Conservation (phyloP, 495 filamentous ascomycete genomes). For the Hypoxylon lienhwacheense region DNA sequence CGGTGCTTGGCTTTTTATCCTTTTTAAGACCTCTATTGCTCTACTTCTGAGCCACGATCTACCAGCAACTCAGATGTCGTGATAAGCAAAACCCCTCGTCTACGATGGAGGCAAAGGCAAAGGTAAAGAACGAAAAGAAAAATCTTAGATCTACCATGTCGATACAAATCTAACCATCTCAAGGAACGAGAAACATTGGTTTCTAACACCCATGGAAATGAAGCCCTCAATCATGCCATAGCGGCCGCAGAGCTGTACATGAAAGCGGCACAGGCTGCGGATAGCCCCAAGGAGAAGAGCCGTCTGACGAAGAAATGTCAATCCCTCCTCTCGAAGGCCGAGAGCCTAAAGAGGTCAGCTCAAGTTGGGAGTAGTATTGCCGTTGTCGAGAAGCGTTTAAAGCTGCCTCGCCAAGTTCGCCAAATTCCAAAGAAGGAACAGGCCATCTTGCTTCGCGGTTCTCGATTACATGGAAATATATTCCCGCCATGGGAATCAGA, state of each 20-base stretch:
- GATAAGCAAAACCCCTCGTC: neutral
- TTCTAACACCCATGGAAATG: constrained; percentile 56
- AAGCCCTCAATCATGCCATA: constrained; percentile 73
- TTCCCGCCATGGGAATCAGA: constrained; percentile 79
- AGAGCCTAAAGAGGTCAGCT: constrained; percentile 64
- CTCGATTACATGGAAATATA: constrained; percentile 73
- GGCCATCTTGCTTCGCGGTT: constrained; percentile 73
- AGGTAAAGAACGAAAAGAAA: constrained; percentile 43
- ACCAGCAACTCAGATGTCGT: neutral
- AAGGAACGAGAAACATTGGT: constrained; percentile 66
- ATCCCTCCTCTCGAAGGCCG: constrained; percentile 66
- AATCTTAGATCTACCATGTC: neutral
- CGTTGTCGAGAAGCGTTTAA: constrained; percentile 36
- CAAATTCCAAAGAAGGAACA: constrained; percentile 71
- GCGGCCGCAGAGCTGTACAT: constrained; percentile 76
- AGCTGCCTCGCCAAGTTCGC: constrained; percentile 60
- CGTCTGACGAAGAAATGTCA: constrained; percentile 66
- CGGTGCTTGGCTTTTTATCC: neutral
- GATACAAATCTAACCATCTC: constrained; percentile 28
- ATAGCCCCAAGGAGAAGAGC: constrained; percentile 56
- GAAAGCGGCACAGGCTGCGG: constrained; percentile 62
- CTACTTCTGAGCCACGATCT: neutral
- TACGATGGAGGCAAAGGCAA: constrained; percentile 47
- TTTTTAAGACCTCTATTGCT: neutral
- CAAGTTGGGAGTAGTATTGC: constrained; percentile 26